Base-by-base conservation (phyloP, 2,329 filamentous ascomycete species). In the Fusarium solani-melongenae region DNA sequence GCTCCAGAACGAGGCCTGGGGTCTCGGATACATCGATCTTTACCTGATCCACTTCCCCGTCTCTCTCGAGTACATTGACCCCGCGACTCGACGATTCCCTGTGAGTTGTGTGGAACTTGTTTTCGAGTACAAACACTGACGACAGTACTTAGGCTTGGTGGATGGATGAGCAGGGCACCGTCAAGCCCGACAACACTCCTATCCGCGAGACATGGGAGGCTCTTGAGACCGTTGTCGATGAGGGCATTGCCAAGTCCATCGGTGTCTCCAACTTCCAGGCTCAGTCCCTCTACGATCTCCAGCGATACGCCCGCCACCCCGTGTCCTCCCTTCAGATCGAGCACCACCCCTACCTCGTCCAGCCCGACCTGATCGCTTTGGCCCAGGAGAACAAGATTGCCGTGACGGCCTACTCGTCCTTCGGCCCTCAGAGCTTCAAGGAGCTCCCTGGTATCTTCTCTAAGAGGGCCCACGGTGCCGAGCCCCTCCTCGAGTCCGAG, bases 11-110 rank as follows among this genome's bases (percentile, higher is more conserved):
- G 88, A 90, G 75, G 92, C 95, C 84, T 95, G 93, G 90, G 92
- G 92, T 66, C 83, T 96, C 64, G 94, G 94, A 74, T 96, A 96
- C 86, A 94, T 97, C 81, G 94, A 96, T 82, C 89, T 96, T 69
- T 97, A 91, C 88, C 86, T 95, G 77, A 90, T 96, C 77, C 94
- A 97, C 82, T 94, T 86, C 80, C 86, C 85, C 69, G 81, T 85
- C 68, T 79, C 84, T 4, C 80, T 84, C 41, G 79, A 85, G 77
- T 85, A 84, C 79, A 84, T 86, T 62, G 81, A 82, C 49, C 82
- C 82, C 60, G 80, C 82, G 61, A 78, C 83, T 72, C 78, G 84
- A 62, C 78, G 79, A 53, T 86, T 78, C 72, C 84, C 84, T 17
- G 78, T 79, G 61, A 75, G 77, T 71, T 51, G n/a, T 34, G 2